phyloP scores from a whole-genome alignment of 257 asterid genomes.

The Gentiana macrophylla region DNA sequence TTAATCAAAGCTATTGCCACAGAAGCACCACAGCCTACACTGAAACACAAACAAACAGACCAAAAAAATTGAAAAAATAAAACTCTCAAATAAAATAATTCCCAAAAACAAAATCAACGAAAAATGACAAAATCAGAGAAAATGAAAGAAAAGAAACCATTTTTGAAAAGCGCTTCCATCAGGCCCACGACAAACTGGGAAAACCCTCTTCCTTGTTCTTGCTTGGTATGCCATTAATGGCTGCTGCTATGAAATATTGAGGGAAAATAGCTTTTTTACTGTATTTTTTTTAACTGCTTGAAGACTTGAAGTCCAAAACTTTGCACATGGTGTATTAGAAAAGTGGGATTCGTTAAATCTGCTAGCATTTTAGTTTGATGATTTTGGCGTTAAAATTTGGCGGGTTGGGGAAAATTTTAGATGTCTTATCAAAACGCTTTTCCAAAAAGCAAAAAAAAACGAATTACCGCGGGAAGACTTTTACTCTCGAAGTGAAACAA shows the following conservation, averaged over 20 bases:
- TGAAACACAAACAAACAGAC: slow-evolving; percentile 9
- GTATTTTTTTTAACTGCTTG: too few species aligned
- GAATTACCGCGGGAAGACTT: too few species aligned
- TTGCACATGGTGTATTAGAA: too few species aligned
- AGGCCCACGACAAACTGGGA: slow-evolving; percentile 43
- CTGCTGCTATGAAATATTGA: not conserved
- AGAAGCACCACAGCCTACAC: slow-evolving; percentile 42
- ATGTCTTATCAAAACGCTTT: too few species aligned
- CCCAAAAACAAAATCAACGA: not conserved
- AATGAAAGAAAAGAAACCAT: slow-evolving; percentile 23
- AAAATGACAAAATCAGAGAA: not conserved
- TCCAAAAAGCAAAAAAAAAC: too few species aligned
- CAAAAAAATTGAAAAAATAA: not conserved
- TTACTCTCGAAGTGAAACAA: too few species aligned
- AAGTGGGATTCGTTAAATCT: too few species aligned
- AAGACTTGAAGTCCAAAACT: too few species aligned
- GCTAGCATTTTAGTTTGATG: too few species aligned
- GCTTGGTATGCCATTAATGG: slow-evolving; percentile 25
- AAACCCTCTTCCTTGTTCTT: slow-evolving; percentile 40
- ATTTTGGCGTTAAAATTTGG: too few species aligned
- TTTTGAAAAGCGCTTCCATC: slow-evolving; percentile 60
- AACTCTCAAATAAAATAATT: not conserved
- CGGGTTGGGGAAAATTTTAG: too few species aligned
- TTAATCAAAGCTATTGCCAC: slow-evolving; percentile 59
- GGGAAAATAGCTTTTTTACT: too few species aligned